phyloP scores from a whole-genome alignment of 495 filamentous ascomycete species.

The Jackrogersella minutella region DNA sequence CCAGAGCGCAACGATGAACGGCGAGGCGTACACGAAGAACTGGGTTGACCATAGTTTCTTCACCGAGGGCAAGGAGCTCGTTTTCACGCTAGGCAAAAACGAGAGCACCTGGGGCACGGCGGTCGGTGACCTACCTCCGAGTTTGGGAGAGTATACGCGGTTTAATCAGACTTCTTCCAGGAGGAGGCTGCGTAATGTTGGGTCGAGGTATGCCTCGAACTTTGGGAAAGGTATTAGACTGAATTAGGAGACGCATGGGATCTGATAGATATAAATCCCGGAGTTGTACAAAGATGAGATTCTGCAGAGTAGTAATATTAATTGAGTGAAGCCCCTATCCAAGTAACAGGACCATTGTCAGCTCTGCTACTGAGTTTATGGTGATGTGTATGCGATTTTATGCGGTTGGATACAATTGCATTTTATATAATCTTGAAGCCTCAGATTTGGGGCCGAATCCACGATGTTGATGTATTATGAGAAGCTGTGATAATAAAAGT shows the following conservation, averaged over 20 bases:
- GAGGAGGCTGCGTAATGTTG: slow-evolving; percentile 19
- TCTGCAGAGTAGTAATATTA: slow-evolving; percentile 1
- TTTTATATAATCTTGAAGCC: too few species aligned
- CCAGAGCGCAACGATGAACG: slow-evolving; percentile 74
- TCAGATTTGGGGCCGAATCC: too few species aligned
- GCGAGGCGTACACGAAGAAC: slow-evolving; percentile 68
- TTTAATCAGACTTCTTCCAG: slow-evolving; percentile 37
- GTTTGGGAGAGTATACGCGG: slow-evolving; percentile 48
- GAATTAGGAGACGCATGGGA: background rate
- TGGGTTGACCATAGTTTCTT: slow-evolving; percentile 83
- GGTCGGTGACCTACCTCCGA: slow-evolving; percentile 71
- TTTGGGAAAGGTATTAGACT: slow-evolving; percentile 23
- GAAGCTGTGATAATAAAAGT: too few species aligned
- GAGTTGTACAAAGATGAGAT: slow-evolving; percentile 10
- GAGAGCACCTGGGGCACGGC: slow-evolving; percentile 76
- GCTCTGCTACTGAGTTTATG: too few species aligned
- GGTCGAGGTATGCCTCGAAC: slow-evolving; percentile 25
- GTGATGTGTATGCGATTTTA: too few species aligned
- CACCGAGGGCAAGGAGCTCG: slow-evolving; percentile 71
- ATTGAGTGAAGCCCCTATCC: too few species aligned
- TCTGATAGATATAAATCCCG: background rate
- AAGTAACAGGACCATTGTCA: too few species aligned
- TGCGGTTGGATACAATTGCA: too few species aligned
- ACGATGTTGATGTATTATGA: too few species aligned
- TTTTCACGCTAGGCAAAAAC: slow-evolving; percentile 67